These are phyloP conservation scores for Macrolepiota fuliginosa DNA, from an alignment of 768 basidiomycete genomes.

Conservation along the genomic window DNA sequence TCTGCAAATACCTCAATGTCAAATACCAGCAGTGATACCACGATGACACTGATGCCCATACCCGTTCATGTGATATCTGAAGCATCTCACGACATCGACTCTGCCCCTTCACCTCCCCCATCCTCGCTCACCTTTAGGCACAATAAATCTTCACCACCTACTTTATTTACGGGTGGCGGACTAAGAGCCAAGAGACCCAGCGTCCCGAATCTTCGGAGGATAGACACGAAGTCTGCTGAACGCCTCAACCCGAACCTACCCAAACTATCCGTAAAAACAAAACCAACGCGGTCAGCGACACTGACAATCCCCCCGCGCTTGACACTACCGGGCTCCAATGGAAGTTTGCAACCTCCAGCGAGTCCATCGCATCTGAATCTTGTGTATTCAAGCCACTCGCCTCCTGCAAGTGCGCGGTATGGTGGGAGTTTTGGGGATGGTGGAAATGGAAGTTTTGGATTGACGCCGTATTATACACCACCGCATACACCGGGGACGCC, in stretches of 20 bases:
- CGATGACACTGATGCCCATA: slow-evolving; percentile 10
- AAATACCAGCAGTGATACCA: slow-evolving; percentile 11
- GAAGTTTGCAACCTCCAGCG: slow-evolving; percentile 27
- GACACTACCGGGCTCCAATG: slow-evolving; percentile 22
- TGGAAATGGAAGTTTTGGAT: slow-evolving; percentile 6
- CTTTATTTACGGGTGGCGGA: slow-evolving; percentile 29
- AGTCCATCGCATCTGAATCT: slow-evolving; percentile 65
- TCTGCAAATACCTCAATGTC: slow-evolving; percentile 27
- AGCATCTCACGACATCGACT: slow-evolving; percentile 32
- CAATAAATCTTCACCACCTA: slow-evolving; percentile 39
- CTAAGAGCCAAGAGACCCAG: slow-evolving; percentile 38
- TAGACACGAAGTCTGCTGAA: slow-evolving; percentile 61
- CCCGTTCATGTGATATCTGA: slow-evolving; percentile 9
- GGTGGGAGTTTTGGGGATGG: slow-evolving; percentile 1
- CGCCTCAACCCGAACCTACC: slow-evolving; percentile 44
- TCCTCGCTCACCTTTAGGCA: slow-evolving; percentile 56
- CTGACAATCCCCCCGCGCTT: slow-evolving; percentile 50
- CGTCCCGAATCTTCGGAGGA: slow-evolving; percentile 55
- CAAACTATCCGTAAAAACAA: slow-evolving; percentile 59
- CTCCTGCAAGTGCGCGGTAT: slow-evolving; percentile 17
- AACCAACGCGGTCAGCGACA: slow-evolving; percentile 58
- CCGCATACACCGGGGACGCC: slow-evolving; percentile 54
- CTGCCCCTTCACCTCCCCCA: slow-evolving; percentile 64
- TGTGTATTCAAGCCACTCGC: slow-evolving; percentile 54
- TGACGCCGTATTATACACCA: slow-evolving; percentile 52